Percentiles rank a stretch among this genome's conserved stretches.
Conservation (phyloP, 202 grass and related monocot genomes). For the Bolboschoenoplectus hybrid region DNA sequence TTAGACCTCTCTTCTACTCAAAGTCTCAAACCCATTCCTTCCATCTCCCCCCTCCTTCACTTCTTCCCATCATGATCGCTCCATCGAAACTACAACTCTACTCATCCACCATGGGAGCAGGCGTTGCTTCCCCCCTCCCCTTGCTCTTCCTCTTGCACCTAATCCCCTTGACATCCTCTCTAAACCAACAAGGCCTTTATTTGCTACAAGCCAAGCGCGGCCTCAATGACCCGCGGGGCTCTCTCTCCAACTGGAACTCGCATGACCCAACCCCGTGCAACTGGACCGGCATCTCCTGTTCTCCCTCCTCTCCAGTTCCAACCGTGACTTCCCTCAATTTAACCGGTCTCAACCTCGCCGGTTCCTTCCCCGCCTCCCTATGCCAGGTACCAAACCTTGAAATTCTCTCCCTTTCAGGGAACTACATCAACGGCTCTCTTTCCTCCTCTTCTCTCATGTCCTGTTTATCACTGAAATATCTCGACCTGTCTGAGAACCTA, state of each 20-base stretch:
- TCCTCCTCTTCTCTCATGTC: constrained; percentile 26
- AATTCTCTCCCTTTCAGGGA: constrained; percentile 38
- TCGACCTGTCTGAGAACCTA: constrained; percentile 62
- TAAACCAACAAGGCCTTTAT: constrained; percentile 35
- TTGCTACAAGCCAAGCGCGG: constrained; percentile 50
- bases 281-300: constrained; percentile 65
- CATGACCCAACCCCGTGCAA: constrained; percentile 43
- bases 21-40: background rate
- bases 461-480: constrained; percentile 42
- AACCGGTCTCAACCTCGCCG: constrained; percentile 45
- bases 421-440: constrained; percentile 38
- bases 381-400: constrained; percentile 52
- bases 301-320: constrained; percentile 20
- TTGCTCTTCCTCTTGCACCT: constrained; percentile 25
- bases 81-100: background rate
- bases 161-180: constrained; percentile 13
- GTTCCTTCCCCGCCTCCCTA: constrained; percentile 54
- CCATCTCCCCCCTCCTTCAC: too few relatives aligned
- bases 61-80: background rate
- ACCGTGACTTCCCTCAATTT: constrained; percentile 38
- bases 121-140: constrained; percentile 14
- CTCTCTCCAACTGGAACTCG: constrained; percentile 49
- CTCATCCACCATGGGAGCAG: background rate
- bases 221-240: constrained; percentile 46
- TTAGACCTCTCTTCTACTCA: constrained; percentile 5